Base-by-base conservation (phyloP, 2,329 filamentous ascomycete genomes). In the Penicillium freii region DNA sequence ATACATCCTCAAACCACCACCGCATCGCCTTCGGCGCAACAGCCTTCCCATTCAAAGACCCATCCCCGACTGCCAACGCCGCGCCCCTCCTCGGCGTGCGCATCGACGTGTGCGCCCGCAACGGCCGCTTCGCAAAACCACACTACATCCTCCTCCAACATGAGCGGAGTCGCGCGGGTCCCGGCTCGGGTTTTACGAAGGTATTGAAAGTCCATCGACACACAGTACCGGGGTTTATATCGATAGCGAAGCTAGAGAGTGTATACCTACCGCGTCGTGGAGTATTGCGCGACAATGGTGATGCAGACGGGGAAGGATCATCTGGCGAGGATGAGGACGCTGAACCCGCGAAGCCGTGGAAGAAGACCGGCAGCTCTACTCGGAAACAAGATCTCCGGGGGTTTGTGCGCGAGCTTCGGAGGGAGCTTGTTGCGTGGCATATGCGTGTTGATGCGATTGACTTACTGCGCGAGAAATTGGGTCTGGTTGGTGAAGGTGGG, bases 21-120 rank as follows among this genome's bases (percentile, higher is more conserved):
- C 76, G 77, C 34, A 69, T 80, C 46, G 75, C 74, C 4, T 78
- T 78, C 64, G 76, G 76, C 6, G 69, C 74, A 11, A 80, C 77
- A 1, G 68, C 75, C 3, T 80, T 80, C 56, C 77, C 77, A 5
- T 80, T 78, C 63, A 73, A 69, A 50, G 77, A 80, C 51, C 78
- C 78, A 3, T 73, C 73, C 0, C 74, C 77, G 2, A 67, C 64
- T 23, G 29, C 56, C 1, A 63, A 67, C 8, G 11, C 29, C 5
- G 43, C 36, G 19, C 70, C 71, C 38, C 64, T 79, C 1, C 63
- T 79, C 3, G 77, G 77, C 2, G 60, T 79, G 11, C 69, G 77
- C 13, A 72, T 80, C 23, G 77, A 80, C 40, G 61, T 79, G 21
- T 76, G 73, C 60, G 57, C 65, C 21, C 71, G 75, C 1, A 68